Evolutionary conservation across 2,329 filamentous ascomycete genomes (phyloP), one percentile per base, ranked within the genome.

Genomic region (Ciborinia camelliae): DNA sequence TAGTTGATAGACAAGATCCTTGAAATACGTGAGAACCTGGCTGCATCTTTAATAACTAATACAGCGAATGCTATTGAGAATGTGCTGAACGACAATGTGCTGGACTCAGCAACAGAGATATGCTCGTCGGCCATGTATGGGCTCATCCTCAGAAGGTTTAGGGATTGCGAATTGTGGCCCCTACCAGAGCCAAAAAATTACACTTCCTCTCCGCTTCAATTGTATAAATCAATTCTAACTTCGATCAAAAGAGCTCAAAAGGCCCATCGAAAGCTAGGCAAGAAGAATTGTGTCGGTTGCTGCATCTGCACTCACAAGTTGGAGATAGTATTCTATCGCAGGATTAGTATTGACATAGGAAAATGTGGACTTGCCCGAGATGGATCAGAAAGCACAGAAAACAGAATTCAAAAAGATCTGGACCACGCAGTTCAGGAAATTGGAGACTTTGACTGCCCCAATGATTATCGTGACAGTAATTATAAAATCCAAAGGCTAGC

Each of bases 321-420:
- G 12, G 4, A 9, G 2, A 1, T 6, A 10, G 12, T 0, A 26
- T 1, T 15, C 1, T 1, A 2, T 10, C 45, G 0, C 26, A 15
- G 26, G 3, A 0, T 14, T 2, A 7, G 0, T 14, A 3, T 5
- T 12, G 12, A 2, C 1, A 3, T 48, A 0, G 0, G 12, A n/a
- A 3, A 15, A 48, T 26, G 1, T 5, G 23, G 2, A 8, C 2
- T 4, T 28, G 0, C 2, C 18, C 2, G 5, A 5, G 6, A 1
- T 15, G 23, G 4, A 1, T 5, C 23, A 3, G 23, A 15, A 28
- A 28, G 3, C 28, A 23, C 3, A 3, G n/a, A 1, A 48, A 8
- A 2, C 6, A 18, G 0, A 1, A 26, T 26, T 28, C 23, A 28
- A 18, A 2, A 28, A 9, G 15, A 1, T 28, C 26, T 48, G 23